A percentile compares a stretch with the other conserved stretches of the same genome.
Conservation (phyloP, 2,329 filamentous ascomycete species). For the Neonectria coccinea region DNA sequence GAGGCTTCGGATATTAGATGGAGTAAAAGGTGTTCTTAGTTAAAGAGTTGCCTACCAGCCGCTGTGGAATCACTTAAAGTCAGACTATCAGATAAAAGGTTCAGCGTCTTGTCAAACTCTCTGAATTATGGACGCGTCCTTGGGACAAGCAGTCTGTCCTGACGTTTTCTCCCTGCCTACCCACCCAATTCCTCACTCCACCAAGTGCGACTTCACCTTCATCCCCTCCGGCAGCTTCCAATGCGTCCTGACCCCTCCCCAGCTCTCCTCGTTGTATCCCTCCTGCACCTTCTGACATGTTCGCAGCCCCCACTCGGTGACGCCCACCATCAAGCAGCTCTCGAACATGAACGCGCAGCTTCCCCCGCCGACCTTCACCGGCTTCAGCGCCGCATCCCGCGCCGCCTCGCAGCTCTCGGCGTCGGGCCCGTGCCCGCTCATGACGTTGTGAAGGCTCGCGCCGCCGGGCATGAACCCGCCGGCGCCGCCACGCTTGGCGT, state of each 20-base stretch:
- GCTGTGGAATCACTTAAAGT: not conserved
- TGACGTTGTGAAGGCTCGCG: conserved; percentile 76
- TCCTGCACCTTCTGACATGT: conserved; percentile 71
- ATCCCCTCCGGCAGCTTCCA: conserved; percentile 61
- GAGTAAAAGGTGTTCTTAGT: not conserved
- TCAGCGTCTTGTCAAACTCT: too few species aligned
- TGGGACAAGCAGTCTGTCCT: not conserved
- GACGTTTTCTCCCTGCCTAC: not conserved
- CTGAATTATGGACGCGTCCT: not conserved
- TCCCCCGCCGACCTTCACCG: conserved; percentile 68
- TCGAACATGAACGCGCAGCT: conserved; percentile 79
- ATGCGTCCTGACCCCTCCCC: conserved; percentile 75
- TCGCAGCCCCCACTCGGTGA: conserved; percentile 75
- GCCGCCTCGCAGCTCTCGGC: conserved; percentile 68
- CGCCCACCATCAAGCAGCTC: conserved; percentile 76
- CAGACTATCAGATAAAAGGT: not conserved
- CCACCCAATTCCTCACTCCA: conserved; percentile 12
- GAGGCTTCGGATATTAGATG: not conserved
- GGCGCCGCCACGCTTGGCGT: conserved; percentile 67
- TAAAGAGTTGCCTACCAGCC: too few species aligned
- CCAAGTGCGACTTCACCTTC: conserved; percentile 43
- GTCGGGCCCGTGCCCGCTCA: conserved; percentile 75
- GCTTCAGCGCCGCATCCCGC: conserved; percentile 64
- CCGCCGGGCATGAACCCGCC: conserved; percentile 70
- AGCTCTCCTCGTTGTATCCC: conserved; percentile 84